Evolutionary conservation across 352 stramenopile genomes (phyloP), one percentile per base, ranked within the genome.

Genomic region (Thraustochytrium striatum): DNA sequence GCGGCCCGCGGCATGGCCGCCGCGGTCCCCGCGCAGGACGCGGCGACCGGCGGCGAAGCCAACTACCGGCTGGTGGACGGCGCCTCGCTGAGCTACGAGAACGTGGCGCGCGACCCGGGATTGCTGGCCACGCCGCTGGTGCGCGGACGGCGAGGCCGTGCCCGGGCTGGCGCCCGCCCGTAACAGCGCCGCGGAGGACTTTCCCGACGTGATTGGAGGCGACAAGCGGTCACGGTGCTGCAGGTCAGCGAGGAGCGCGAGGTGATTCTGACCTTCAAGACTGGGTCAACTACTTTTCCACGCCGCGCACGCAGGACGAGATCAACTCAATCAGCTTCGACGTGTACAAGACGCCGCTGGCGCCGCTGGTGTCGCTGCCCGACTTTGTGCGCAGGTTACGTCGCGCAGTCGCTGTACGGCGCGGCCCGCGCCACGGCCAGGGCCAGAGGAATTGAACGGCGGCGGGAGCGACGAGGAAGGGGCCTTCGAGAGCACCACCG

Each of bases 241-340:
- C 65, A 75, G 43, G 13, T 68, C n/a, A 72, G 21, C 2, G 65
- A 75, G 65, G 65, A 75, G 65, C 65, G 65, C 44, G 65, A 75
- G 47, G 52, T 75, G 21, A 72, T 75, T 43, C 21, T 75, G 28
- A 30, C 65, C 50, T 75, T 75, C 25, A 13, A 3, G 41, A 75
- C 32, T 75, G 65, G 65, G 65, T 61, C 32, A 13, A 1, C n/a
- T 75, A 75, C 36, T 38, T 75, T 38, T n/a, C 53, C 5, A 5
- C 19, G 5, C 25, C 13, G 9, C 11, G 33, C 32, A 21, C 43
- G 19, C 11, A 62, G 41, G n/a, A 41, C 8, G 65, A 75, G 65
- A 30, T 61, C 25, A 75, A 75, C 36, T 33, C 25, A 0, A 25
- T 75, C 21, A 75, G 65, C 11, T 75, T 75, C 21, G 47, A 75